phyloP scores from a whole-genome alignment of 2,329 filamentous ascomycete species.

The Teratosphaeria zuluensis region DNA sequence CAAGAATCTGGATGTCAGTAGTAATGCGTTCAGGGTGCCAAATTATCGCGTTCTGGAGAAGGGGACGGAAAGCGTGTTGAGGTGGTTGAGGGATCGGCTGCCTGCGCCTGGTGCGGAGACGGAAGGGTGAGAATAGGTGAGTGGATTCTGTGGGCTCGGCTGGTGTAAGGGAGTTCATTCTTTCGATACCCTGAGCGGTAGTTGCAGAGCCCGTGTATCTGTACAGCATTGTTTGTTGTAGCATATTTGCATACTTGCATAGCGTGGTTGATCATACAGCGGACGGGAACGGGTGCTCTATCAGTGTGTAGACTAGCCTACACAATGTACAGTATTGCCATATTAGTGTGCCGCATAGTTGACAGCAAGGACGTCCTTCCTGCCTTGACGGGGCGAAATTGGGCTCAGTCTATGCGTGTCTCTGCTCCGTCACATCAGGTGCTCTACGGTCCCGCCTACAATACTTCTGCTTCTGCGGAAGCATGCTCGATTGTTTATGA shows the following conservation, averaged over 20 bases:
- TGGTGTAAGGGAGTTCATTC: not conserved
- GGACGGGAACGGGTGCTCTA: no score
- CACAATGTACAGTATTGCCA: no score
- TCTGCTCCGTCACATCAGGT: no score
- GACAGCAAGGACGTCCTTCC: no score
- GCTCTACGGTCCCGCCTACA: no score
- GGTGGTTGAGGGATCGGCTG: slow-evolving; percentile 59
- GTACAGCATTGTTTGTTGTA: not conserved
- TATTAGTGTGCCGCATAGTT: no score
- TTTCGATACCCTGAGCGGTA: not conserved
- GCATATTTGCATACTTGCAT: not conserved
- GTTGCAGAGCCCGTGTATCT: not conserved
- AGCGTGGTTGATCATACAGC: not conserved
- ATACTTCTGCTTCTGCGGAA: no score
- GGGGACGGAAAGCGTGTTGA: slow-evolving; percentile 74
- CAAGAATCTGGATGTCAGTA: slow-evolving; percentile 65
- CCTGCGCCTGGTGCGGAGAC: slow-evolving; percentile 6
- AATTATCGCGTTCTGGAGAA: slow-evolving; percentile 74
- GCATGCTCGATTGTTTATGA: no score
- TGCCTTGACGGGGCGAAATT: no score
- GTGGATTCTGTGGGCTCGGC: not conserved
- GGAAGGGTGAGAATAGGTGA: not conserved
- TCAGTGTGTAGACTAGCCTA: no score
- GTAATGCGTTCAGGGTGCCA: slow-evolving; percentile 82
- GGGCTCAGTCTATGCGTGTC: no score